Evolutionary conservation across 208 protist genomes (phyloP), one percentile per base, ranked within the genome.

Genomic region (Wallacemonas sp.): DNA sequence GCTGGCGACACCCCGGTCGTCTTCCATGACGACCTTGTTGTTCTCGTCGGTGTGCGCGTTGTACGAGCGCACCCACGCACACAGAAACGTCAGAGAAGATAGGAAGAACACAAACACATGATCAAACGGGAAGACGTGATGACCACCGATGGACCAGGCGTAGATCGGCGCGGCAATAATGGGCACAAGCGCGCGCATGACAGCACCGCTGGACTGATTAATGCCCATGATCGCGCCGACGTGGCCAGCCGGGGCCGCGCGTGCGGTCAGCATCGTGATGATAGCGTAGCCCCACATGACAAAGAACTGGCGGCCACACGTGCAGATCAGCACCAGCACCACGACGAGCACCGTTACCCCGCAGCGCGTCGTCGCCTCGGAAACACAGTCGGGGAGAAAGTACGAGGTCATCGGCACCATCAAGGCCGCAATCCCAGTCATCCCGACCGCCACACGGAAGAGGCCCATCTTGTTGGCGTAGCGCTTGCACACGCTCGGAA

Each of bases 201-300:
- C 22, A 8, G 76, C 61, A 38, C 67, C 80, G 39, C 73, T 80
- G 10, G 82, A 76, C 49, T 92, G 86, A 23, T 74, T 84, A 41
- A 92, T 79, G 31, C 86, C 86, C 71, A 82, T 85, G 55, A 82
- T 70, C 2, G 80, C 61, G 7, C 86, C 86, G n/a, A 89, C 65
- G 39, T 79, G 71, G 11, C 65, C 65, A 11, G 69, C 54, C 11
- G 86, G 86, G 14, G 86, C 82, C 1, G 77, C 81, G 14, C 77
- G 70, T 3, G 82, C 79, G 2, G 82, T 77, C 50, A 89, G 72
- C 65, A 89, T 75, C 23, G 79, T 80, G 33, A 84, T 62, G 18
- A 92, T 50, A 8, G 72, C 70, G 73, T 87, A 89, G 8, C 48
- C 52, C 81, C 81, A 87, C 28, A 80, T 81, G 4, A 74, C 50